These are phyloP conservation scores for Botrytis byssoidea DNA, from an alignment of 2,329 filamentous ascomycete species.

Conservation along the genomic window DNA sequence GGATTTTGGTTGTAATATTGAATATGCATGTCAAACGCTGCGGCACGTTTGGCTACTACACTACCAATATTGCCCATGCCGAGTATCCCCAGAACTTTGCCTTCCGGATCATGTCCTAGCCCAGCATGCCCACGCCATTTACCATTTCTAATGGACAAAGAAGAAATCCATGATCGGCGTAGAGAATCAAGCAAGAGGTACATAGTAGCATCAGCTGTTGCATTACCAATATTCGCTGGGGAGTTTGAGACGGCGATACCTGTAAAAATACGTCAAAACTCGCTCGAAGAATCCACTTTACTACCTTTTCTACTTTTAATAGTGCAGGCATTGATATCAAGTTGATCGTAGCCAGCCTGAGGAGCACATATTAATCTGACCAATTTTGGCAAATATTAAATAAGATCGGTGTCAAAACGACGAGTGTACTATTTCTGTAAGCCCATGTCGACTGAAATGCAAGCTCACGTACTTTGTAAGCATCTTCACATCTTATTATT, in stretches of 20 bases:
- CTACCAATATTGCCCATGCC: conserved; percentile 84
- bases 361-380: conserved; percentile 60
- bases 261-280: conserved; percentile 32
- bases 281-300: not conserved
- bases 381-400: conserved; percentile 52
- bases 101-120: conserved; percentile 66
- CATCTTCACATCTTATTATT: not conserved
- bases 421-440: conserved; percentile 44
- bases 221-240: conserved; percentile 72
- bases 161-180: conserved; percentile 61
- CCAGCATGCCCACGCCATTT: conserved; percentile 58
- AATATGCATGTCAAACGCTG: conserved; percentile 71
- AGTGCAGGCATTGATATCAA: conserved; percentile 72
- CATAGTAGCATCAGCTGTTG: conserved; percentile 76
- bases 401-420: conserved; percentile 64
- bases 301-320: conserved; percentile 15
- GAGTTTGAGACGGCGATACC: conserved; percentile 72
- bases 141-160: conserved; percentile 56
- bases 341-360: conserved; percentile 78
- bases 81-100: conserved; percentile 73
- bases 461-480: not conserved
- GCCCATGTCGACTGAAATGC: too few relatives aligned
- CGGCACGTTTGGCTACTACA: conserved; percentile 68
- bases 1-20: conserved; percentile 70
- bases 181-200: conserved; percentile 79